Percentiles rank a stretch among this genome's conserved stretches.
These are phyloP conservation scores for Fusarium continuum DNA, from an alignment of 2,329 filamentous ascomycete genomes.

Conservation along the genomic window DNA sequence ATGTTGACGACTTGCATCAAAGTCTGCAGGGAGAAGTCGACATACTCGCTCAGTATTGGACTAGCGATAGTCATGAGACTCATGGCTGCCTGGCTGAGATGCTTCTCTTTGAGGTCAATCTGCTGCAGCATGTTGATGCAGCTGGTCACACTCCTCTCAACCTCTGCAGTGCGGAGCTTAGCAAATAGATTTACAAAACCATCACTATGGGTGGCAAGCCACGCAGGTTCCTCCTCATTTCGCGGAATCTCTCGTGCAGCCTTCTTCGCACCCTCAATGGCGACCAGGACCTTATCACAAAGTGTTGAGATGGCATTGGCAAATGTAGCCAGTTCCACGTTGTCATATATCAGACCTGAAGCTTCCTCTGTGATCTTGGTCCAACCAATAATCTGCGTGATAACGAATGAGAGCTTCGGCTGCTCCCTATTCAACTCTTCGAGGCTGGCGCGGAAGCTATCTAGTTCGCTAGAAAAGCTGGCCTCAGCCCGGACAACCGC, in stretches of 20 bases:
- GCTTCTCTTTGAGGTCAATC: slow-evolving; percentile 44
- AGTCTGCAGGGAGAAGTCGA: slow-evolving; percentile 65
- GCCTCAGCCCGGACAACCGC: slow-evolving; percentile 47
- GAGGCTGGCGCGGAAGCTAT: slow-evolving; percentile 54
- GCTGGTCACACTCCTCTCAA: slow-evolving; percentile 56
- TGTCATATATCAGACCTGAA: slow-evolving; percentile 8
- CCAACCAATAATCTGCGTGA: slow-evolving; percentile 75
- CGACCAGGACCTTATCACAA: slow-evolving; percentile 81
- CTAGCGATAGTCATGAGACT: slow-evolving; percentile 50
- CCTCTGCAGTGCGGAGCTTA: slow-evolving; percentile 66
- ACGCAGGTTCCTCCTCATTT: slow-evolving; percentile 50
- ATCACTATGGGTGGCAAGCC: slow-evolving; percentile 57
- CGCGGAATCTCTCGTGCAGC: slow-evolving; percentile 54
- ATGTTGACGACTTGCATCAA: slow-evolving; percentile 68
- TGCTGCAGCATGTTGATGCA: slow-evolving; percentile 51
- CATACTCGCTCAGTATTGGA: slow-evolving; percentile 81
- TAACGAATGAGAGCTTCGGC: slow-evolving; percentile 70
- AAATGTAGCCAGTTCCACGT: slow-evolving; percentile 54
- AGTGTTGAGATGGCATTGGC: slow-evolving; percentile 68
- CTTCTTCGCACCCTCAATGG: slow-evolving; percentile 76
- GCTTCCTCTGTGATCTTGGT: slow-evolving; percentile 50
- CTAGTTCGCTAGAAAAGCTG: slow-evolving; percentile 51
- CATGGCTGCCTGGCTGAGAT: slow-evolving; percentile 45
- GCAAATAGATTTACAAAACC: slow-evolving; percentile 63
- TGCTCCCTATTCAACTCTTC: slow-evolving; percentile 50